These are phyloP conservation scores for Penicillium arizonense DNA, from an alignment of 495 filamentous ascomycete genomes.

Conservation along the genomic window DNA sequence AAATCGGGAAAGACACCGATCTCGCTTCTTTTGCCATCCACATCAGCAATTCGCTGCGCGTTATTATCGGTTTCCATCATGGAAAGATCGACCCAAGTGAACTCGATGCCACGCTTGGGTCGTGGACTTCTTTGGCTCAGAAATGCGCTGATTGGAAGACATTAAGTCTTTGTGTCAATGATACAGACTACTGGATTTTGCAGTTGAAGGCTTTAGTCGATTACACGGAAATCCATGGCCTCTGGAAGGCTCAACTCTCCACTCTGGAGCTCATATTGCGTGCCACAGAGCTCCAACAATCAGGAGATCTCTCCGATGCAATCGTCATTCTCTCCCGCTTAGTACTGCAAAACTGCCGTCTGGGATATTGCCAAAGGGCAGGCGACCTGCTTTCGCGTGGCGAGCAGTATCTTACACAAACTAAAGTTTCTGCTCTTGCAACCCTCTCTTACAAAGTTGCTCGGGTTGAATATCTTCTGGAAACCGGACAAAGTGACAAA, in stretches of 20 bases:
- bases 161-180: conserved; percentile 58
- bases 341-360: conserved; percentile 68
- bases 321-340: conserved; percentile 59
- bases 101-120: conserved; percentile 43
- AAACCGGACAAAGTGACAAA: conserved; percentile 60
- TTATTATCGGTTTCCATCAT: conserved; percentile 54
- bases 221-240: conserved; percentile 74
- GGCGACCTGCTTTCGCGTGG: conserved; percentile 61
- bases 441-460: conserved; percentile 63
- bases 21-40: conserved; percentile 54
- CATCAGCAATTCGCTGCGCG: conserved; percentile 53
- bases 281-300: conserved; percentile 51
- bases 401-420: conserved; percentile 41
- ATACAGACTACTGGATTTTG: conserved; percentile 55
- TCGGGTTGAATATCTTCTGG: conserved; percentile 71
- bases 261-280: conserved; percentile 48
- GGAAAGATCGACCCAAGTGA: conserved; percentile 43
- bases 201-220: conserved; percentile 71
- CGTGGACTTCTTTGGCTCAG: conserved; percentile 36
- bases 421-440: conserved; percentile 39
- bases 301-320: conserved; percentile 52
- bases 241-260: conserved; percentile 51
- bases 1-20: conserved; percentile 52
- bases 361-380: conserved; percentile 77
- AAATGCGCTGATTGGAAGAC: conserved; percentile 46